Evolutionary conservation across 768 basidiomycete species (phyloP), one percentile per base, ranked within the genome.

Genomic region (Kwoniella dendrophila): DNA sequence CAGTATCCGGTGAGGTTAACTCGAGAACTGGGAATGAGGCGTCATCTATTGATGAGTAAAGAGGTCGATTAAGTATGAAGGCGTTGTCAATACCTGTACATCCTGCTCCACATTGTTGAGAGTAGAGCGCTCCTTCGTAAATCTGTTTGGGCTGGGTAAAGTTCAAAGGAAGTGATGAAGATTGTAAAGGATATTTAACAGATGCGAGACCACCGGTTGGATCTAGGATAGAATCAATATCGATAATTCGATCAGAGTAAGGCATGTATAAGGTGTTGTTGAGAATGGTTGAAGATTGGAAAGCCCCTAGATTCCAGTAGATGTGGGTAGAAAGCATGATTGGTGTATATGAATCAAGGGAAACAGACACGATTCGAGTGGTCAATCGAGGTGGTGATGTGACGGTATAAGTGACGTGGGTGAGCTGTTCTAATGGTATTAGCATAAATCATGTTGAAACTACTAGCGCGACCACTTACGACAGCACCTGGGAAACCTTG

Each of bases 401-500:
- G 0, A 71, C 34, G 20, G 59, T 41, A 45, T 68, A 71, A 12
- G 70, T 71, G 34, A 71, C 64, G 45, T 66, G 54, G 27, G 55
- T 62, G 54, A 60, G 59, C 67, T 71, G 38, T 10, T 26, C 18
- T 26, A 32, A 12, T 36, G 63, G 41, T 30, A 29, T 6, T 18
- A 33, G 14, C 34, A 40, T 26, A 32, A 26, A 7, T 32, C 11
- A 57, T 50, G 20, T 32, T 3, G 14, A 44, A 32, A 22, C 34
- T 24, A 24, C n/a, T n/a, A n/a, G n/a, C n/a, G n/a, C n/a, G n/a
- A n/a, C n/a, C n/a, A 57, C 70, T 41, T 30, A 69, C 70, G n/a
- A 72, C 56, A 11, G 61, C 68, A 34, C 84, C 85, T 2, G 85
- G 85, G 65, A 85, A 86, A 0, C 85, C 85, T 72, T 86, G 82